phyloP scores from a whole-genome alignment of 2,329 filamentous ascomycete genomes.

The Amauroascus verrucosus region DNA sequence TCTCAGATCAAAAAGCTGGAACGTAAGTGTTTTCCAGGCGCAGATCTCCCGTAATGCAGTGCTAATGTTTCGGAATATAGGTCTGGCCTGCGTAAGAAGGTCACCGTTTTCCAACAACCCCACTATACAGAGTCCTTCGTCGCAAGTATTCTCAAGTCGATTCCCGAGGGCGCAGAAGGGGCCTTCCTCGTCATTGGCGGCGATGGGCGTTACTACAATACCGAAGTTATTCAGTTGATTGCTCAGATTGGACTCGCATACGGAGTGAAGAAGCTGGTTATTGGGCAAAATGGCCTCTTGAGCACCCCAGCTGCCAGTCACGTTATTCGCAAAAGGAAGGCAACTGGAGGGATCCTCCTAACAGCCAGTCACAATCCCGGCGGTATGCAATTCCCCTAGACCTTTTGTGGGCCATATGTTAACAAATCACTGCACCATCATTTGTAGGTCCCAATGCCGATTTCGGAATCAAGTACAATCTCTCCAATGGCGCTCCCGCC shows the following conservation, averaged over 20 bases:
- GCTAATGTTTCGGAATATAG: constrained; percentile 40
- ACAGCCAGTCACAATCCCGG: constrained; percentile 98
- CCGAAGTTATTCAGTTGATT: constrained; percentile 90
- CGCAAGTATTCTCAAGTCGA: constrained; percentile 85
- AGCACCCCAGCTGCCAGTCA: constrained; percentile 95
- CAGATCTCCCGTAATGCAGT: constrained; percentile 10
- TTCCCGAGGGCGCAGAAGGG: constrained; percentile 82
- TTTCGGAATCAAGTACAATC: constrained; percentile 99
- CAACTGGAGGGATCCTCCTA: constrained; percentile 90
- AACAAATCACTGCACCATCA: no score
- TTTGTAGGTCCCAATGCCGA: constrained; percentile 72
- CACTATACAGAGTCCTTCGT: constrained; percentile 97
- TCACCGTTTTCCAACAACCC: constrained; percentile 89
- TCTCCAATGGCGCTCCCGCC: constrained; percentile 88
- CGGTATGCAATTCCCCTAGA: constrained; percentile 48
- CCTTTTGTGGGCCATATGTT: no score
- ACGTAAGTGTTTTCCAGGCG: constrained; percentile 59
- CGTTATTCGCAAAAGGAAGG: constrained; percentile 86
- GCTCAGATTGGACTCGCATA: constrained; percentile 95
- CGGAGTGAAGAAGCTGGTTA: constrained; percentile 95
- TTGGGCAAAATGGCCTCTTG: constrained; percentile 92
- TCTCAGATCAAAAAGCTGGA: constrained; percentile 95
- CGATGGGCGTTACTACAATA: constrained; percentile 95
- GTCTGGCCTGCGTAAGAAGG: constrained; percentile 97
- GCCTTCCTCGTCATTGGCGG: constrained; percentile 92